These are phyloP conservation scores for Pythium insidiosum DNA, from an alignment of 352 stramenopile genomes.

Conservation along the genomic window DNA sequence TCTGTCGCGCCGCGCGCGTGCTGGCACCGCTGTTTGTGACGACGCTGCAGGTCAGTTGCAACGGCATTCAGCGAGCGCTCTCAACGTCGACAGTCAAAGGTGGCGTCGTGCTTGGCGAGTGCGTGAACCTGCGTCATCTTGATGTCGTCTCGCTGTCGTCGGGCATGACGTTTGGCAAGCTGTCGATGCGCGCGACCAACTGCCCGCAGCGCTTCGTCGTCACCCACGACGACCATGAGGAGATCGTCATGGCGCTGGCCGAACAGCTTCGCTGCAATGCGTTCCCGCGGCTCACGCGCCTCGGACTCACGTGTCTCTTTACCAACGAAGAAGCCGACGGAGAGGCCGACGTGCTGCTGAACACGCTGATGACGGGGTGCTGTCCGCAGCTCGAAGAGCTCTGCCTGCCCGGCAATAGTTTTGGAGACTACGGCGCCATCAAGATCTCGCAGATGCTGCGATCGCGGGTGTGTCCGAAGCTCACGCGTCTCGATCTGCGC, in stretches of 20 bases:
- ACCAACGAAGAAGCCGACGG: conserved; percentile 83
- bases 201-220: conserved; percentile 83
- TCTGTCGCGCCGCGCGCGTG: conserved; percentile 34
- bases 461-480: conserved; percentile 64
- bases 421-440: conserved; percentile 75
- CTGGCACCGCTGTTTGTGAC: conserved; percentile 56
- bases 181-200: conserved; percentile 79
- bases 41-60: conserved; percentile 76
- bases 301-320: conserved; percentile 76
- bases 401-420: conserved; percentile 76
- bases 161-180: conserved; percentile 74
- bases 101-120: conserved; percentile 46
- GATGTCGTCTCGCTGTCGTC: conserved; percentile 77
- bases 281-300: conserved; percentile 42
- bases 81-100: conserved; percentile 16
- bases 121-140: conserved; percentile 53
- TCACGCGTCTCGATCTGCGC: conserved; percentile 70
- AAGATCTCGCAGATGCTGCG: conserved; percentile 81
- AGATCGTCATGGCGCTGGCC: conserved; percentile 71
- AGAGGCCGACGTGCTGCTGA: conserved; percentile 73
- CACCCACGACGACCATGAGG: conserved; percentile 81
- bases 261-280: conserved; percentile 51
- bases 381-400: conserved; percentile 74
- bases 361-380: conserved; percentile 70
- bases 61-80: conserved; percentile 54